Base-by-base conservation (phyloP, 768 basidiomycete species). In the Hemileccinum impolitum region DNA sequence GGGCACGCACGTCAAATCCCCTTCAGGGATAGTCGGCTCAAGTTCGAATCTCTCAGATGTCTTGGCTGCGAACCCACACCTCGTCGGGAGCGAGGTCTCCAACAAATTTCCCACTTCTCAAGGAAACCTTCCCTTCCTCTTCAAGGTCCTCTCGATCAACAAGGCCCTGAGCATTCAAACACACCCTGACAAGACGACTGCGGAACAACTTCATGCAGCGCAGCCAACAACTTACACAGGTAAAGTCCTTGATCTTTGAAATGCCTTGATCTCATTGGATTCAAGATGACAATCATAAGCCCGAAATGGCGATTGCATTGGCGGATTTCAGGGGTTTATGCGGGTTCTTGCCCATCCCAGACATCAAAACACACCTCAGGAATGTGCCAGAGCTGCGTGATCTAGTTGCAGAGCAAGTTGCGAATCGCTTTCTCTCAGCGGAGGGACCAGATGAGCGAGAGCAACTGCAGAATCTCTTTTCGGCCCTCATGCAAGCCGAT, bases 271-370 rank as follows among this genome's bases (percentile, higher is more conserved):
- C 49, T 56, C 19, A 62, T 53, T 44, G 14, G 31, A n/a, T 30
- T 32, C 34, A 53, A 90, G 96, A 99, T 67, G 80, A 84, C 6
- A 98, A 98, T 64, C 96, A 99, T 61, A 99, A 99, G 69, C 96
- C 96, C 3, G 96, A 99, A 67, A 95, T 99, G 91, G 93, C 94
- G n/a, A 77, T 99, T 32, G 96, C 96, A 0, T 70, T 99, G 51
- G 94, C 94, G 0, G 81, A 85, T 13, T 98, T 98, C 75, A 74
- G 74, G 34, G 96, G 90, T 2, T 74, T 98, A 61, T 95, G 94
- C 64, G 95, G 95, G 37, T 99, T 98, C 73, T 80, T 87, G 15
- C 95, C 95, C 5, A 79, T 93, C 2, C 61, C 74, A 1, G 70
- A 78, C 41, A 90, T 99, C 64, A 82, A 84, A 15, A 65, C 72